These are phyloP conservation scores for Heterobasidion irregulare DNA, from an alignment of 1,284 basidiomycete genomes.

Conservation along the genomic window DNA sequence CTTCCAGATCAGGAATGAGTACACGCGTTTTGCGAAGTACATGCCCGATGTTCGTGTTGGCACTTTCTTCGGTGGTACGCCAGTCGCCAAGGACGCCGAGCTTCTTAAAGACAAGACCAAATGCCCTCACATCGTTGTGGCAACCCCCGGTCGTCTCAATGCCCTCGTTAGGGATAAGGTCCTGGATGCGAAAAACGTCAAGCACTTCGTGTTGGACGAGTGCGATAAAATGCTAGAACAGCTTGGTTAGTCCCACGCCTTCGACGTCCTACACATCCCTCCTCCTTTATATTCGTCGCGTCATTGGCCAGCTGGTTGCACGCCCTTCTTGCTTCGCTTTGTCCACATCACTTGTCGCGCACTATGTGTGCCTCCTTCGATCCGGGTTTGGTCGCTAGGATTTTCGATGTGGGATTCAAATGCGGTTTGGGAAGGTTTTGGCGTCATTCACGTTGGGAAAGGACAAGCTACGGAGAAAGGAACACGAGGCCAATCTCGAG, in stretches of 20 bases:
- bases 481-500: slow-evolving; percentile 6
- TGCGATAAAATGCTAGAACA: slow-evolving; percentile 99
- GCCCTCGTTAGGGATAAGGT: slow-evolving; percentile 91
- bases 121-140: slow-evolving; percentile 98
- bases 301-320: slow-evolving; percentile 23
- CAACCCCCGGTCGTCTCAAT: slow-evolving; percentile 93
- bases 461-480: slow-evolving; percentile 8
- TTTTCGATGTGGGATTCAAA: slow-evolving; percentile 7
- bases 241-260: slow-evolving; percentile 93
- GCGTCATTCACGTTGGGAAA: slow-evolving; percentile 2
- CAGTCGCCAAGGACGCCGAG: slow-evolving; percentile 92
- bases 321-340: slow-evolving; percentile 39
- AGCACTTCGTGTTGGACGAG: slow-evolving; percentile 99
- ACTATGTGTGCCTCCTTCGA: slow-evolving; percentile 32
- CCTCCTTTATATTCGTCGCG: slow-evolving; percentile 23
- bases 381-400: slow-evolving; percentile 12
- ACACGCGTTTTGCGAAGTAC: slow-evolving; percentile 98
- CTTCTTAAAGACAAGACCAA: slow-evolving; percentile 92
- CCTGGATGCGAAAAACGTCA: slow-evolving; percentile 88
- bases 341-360: slow-evolving; percentile 13
- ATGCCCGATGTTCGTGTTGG: slow-evolving; percentile 98
- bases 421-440: slow-evolving; percentile 4
- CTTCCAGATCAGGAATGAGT: slow-evolving; percentile 99
- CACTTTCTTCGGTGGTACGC: slow-evolving; percentile 97
- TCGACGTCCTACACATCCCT: slow-evolving; percentile 23